These are phyloP conservation scores for Leucosporidium scottii DNA, from an alignment of 768 basidiomycete species.

Conservation along the genomic window DNA sequence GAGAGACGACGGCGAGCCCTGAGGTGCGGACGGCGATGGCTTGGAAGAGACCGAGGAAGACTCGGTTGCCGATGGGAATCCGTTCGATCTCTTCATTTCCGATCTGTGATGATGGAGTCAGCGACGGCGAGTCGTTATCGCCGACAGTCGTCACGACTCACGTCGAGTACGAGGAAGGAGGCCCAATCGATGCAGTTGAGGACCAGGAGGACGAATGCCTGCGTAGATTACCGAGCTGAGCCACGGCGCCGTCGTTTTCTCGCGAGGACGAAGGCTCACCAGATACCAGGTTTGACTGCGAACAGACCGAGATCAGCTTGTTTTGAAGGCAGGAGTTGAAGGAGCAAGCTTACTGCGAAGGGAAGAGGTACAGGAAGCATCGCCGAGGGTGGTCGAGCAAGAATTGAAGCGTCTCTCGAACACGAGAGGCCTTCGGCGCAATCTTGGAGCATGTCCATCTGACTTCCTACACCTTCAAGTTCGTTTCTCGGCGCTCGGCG, in stretches of 20 bases:
- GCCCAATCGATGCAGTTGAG: conserved; percentile 63
- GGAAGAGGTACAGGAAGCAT: conserved; percentile 27
- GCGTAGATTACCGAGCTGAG: too few species aligned
- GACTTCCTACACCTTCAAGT: too few species aligned
- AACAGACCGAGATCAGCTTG: conserved; percentile 48
- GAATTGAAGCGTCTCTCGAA: conserved; percentile 74
- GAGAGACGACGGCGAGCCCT: conserved; percentile 67
- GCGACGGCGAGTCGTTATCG: too few species aligned
- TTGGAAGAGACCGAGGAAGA: conserved; percentile 69
- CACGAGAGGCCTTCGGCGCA: conserved; percentile 53
- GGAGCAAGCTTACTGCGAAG: conserved; percentile 10
- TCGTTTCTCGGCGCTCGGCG: too few species aligned
- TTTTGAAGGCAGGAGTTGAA: conserved; percentile 49
- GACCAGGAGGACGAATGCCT: conserved; percentile 13
- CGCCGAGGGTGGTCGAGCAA: conserved; percentile 73
- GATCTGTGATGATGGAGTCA: too few species aligned
- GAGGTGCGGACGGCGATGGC: conserved; percentile 69
- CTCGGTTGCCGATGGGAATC: conserved; percentile 59
- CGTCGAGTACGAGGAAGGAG: conserved; percentile 77
- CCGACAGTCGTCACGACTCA: too few species aligned
- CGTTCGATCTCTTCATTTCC: conserved; percentile 48
- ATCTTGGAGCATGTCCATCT: conserved; percentile 53
- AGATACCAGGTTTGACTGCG: conserved; percentile 24
- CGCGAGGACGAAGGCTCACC: not conserved
- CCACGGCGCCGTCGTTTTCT: too few species aligned